Evolutionary conservation across 1,284 basidiomycete species (phyloP).

Genomic region (Cutaneotrichosporon sp.): DNA sequence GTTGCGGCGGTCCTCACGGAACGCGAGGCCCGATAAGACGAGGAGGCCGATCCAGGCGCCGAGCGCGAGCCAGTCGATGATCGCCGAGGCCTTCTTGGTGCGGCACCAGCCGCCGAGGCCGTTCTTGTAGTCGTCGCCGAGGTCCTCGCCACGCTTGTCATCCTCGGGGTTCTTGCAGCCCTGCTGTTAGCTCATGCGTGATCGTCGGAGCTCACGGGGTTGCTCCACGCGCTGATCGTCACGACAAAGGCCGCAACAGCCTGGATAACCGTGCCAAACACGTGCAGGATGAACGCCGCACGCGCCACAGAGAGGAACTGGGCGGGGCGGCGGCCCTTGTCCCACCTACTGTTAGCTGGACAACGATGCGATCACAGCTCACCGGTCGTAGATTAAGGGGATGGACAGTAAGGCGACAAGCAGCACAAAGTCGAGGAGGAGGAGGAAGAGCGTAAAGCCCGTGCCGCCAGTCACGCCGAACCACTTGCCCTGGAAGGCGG

Average conservation of each 20-base stretch:
- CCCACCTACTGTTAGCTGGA: constrained; percentile 55
- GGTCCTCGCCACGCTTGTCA: constrained; percentile 58
- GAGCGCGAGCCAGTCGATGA: constrained; percentile 71
- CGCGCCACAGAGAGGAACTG: constrained; percentile 76
- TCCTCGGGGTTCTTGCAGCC: constrained; percentile 79
- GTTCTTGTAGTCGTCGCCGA: constrained; percentile 69
- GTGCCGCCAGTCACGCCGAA: constrained; percentile 82
- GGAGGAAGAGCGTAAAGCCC: constrained; percentile 81
- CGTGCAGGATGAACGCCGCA: constrained; percentile 75
- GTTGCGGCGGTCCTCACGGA: constrained; percentile 37
- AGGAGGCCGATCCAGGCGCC: constrained; percentile 38
- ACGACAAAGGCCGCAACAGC: constrained; percentile 68
- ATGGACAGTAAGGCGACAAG: constrained; percentile 70
- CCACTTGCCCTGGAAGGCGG: constrained; percentile 80
- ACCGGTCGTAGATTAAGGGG: constrained; percentile 82
- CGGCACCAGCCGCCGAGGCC: constrained; percentile 76
- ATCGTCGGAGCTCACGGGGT: constrained; percentile 29
- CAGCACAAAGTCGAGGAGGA: constrained; percentile 69
- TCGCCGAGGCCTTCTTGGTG: constrained; percentile 81
- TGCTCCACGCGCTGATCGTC: constrained; percentile 35
- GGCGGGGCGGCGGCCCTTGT: constrained; percentile 71
- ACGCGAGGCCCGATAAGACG: constrained; percentile 35
- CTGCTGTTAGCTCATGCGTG: constrained; percentile 31
- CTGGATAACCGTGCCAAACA: constrained; percentile 64
- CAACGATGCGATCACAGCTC: constrained; percentile 11